Conservation (phyloP, 1,284 basidiomycete species). For the Lignosus rhinocerotis region DNA sequence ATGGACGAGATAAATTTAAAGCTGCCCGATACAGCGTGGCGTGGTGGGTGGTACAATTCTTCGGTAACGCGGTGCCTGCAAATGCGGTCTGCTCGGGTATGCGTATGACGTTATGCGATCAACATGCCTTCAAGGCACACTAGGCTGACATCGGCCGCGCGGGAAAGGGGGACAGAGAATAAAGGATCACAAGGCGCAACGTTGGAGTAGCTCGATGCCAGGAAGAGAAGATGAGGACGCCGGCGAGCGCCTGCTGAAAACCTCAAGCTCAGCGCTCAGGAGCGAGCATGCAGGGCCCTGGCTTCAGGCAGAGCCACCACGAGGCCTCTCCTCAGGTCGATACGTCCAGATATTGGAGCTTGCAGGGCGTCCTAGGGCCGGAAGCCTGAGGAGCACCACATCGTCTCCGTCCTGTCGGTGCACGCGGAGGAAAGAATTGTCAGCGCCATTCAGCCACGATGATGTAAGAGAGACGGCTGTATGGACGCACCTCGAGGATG, state of each 20-base stretch:
- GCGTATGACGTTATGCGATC: slow-evolving; percentile 16
- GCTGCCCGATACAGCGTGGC: slow-evolving; percentile 2
- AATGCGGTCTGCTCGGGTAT: slow-evolving; percentile 13
- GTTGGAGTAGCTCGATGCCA: background rate
- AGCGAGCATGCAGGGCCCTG: background rate
- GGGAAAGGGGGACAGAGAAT: slow-evolving; percentile 4
- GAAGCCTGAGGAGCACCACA: slow-evolving; percentile 16
- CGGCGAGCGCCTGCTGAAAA: background rate
- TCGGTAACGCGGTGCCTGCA: slow-evolving; percentile 1
- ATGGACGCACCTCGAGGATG: slow-evolving; percentile 23
- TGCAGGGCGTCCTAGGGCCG: slow-evolving; percentile 2
- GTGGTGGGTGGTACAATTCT: background rate
- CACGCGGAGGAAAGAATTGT: slow-evolving; percentile 4
- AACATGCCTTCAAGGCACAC: slow-evolving; percentile 20
- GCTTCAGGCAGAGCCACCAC: slow-evolving; percentile 17
- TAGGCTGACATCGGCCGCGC: slow-evolving; percentile 9
- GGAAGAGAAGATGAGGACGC: background rate
- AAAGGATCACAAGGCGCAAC: background rate
- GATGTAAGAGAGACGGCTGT: slow-evolving; percentile 9
- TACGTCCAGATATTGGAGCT: slow-evolving; percentile 19
- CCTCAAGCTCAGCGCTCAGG: background rate
- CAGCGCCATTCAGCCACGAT: slow-evolving; percentile 14
- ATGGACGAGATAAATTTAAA: background rate
- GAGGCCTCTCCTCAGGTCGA: slow-evolving; percentile 23
- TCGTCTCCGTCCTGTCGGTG: slow-evolving; percentile 20